Evolutionary conservation across 441 rosid genomes (phyloP).

Genomic region (Corymbia citriodora): DNA sequence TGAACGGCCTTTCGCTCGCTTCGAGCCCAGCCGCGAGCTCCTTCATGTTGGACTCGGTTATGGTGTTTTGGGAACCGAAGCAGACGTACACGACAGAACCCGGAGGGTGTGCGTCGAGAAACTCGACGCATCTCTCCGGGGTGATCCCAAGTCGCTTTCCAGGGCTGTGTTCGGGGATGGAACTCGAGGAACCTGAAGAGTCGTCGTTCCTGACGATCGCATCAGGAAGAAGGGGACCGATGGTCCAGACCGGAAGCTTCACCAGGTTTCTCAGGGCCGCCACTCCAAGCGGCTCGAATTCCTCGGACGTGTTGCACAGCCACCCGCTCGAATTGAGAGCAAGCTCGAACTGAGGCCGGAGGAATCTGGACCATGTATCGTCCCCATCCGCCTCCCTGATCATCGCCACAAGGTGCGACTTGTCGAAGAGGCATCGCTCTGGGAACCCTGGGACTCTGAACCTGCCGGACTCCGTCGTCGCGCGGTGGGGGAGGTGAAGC

Average conservation of each 20-base stretch:
- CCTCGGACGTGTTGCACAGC: slow-evolving; percentile 3
- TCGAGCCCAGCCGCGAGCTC: slow-evolving; percentile 14
- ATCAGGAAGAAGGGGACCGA: slow-evolving; percentile 10
- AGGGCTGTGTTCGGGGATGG: not conserved
- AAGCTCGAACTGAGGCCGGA: not conserved
- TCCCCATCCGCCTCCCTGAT: not conserved
- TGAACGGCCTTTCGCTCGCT: slow-evolving; percentile 3
- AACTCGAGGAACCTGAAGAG: not conserved
- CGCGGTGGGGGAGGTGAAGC: not conserved
- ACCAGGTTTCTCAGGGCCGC: slow-evolving; percentile 7
- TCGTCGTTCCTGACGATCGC: not conserved
- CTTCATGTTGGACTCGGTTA: not conserved
- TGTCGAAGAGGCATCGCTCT: slow-evolving; percentile 1
- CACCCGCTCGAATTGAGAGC: slow-evolving; percentile 7
- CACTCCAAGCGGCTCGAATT: not conserved
- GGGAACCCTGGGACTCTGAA: slow-evolving; percentile 10
- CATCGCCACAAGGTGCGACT: not conserved
- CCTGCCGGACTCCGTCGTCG: not conserved
- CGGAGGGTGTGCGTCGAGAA: slow-evolving; percentile 8
- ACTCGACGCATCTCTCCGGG: not conserved
- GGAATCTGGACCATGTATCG: not conserved
- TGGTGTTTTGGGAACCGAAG: slow-evolving; percentile 9
- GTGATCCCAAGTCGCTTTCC: not conserved
- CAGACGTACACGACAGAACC: slow-evolving; percentile 1
- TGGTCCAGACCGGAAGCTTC: slow-evolving; percentile 11